Conservation (phyloP, 345 rosid species). For the Populus davidiana region DNA sequence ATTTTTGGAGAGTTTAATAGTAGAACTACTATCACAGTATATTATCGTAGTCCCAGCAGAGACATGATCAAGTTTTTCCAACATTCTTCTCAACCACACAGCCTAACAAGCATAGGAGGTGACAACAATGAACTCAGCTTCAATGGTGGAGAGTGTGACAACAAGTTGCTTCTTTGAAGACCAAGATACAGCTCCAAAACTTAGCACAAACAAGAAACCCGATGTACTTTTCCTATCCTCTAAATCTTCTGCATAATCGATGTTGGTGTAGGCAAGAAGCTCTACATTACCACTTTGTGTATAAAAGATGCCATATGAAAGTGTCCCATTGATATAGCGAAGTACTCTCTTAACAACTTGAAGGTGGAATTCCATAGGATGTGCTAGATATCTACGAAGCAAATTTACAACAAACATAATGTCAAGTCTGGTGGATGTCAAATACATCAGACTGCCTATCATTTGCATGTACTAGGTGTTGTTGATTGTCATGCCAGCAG, state of each 20-base stretch:
- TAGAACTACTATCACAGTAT: neutral
- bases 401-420: neutral
- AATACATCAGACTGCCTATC: neutral
- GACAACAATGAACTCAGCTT: neutral
- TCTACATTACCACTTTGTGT: neutral
- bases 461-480: neutral
- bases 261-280: neutral
- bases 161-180: neutral
- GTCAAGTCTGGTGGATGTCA: neutral
- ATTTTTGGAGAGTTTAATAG: too few relatives aligned
- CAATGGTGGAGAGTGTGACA: neutral
- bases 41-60: neutral
- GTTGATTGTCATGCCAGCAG: too few relatives aligned
- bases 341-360: neutral
- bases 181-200: neutral
- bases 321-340: neutral
- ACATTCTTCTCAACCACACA: neutral
- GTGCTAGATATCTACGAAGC: neutral
- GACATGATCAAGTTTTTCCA: neutral
- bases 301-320: neutral
- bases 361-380: neutral
- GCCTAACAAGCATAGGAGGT: neutral
- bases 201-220: neutral
- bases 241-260: neutral
- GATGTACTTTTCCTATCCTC: too few relatives aligned